Evolutionary conservation across 2,329 filamentous ascomycete species (phyloP), one percentile per base, ranked within the genome.

Genomic region (Penicillium sp.): DNA sequence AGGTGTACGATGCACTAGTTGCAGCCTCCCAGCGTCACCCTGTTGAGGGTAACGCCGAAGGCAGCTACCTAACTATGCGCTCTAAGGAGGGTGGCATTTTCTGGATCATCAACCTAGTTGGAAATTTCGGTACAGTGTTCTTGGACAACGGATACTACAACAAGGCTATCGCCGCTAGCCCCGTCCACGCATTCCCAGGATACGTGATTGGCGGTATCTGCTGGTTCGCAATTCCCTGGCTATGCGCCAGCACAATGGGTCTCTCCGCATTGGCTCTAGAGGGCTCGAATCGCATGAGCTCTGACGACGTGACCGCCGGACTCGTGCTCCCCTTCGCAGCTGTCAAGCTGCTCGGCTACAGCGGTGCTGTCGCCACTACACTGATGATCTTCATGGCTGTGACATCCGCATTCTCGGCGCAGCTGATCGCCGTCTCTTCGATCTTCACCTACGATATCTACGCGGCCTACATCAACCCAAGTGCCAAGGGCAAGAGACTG

Each of bases 151-250:
- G 89, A 16, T 96, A 95, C 78, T 96, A 92, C 77, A 94, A 96
- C 81, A 96, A 96, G 75, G 92, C 91, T 16, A 96, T 96, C 67
- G 91, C 92, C 7, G 91, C 92, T 0, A 88, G 86, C 23, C 91
- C 91, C 0, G 88, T 93, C 0, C 87, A 93, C 59, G 92, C 92
- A 0, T 84, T 97, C 2, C 92, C 92, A 0, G 92, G 92, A 19
- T 96, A 96, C 69, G 87, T 96, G 53, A 83, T 93, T 60, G 92
- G 92, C 5, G 92, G 92, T 23, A 81, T 96, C 1, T 87, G 85
- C 49, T 96, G 92, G 92, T 96, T 96, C 65, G 92, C 92, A 0
- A 95, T 97, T 51, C 92, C 92, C 0, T 96, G 90, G 89, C 81
- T 96, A 10, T 89, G 87, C 2, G 91, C 92, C 1, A 96, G 90